Evolutionary conservation across 306 rosid genomes (phyloP).

Genomic region (Crotalaria pallida): DNA sequence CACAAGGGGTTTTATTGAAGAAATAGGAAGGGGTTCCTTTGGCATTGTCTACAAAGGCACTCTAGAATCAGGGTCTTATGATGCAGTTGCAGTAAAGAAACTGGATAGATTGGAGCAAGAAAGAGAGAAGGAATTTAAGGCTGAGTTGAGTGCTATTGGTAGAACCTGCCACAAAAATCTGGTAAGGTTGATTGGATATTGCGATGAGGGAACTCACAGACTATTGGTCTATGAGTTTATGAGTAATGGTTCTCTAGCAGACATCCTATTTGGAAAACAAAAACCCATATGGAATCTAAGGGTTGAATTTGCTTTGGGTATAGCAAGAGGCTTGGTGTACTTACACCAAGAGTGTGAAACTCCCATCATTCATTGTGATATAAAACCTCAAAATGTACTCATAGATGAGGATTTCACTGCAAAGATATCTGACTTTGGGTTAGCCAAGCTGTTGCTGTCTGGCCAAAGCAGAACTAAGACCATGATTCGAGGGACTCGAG

Average conservation of each 20-base stretch:
- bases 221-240: constrained; percentile 37
- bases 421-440: constrained; percentile 37
- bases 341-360: constrained; percentile 42
- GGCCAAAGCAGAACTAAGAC: constrained; percentile 30
- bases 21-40: constrained; percentile 40
- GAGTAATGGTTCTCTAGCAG: constrained; percentile 33
- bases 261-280: constrained; percentile 21
- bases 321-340: constrained; percentile 39
- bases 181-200: constrained; percentile 36
- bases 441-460: constrained; percentile 35
- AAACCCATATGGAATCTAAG: constrained; percentile 35
- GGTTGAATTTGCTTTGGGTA: constrained; percentile 30
- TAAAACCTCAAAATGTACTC: constrained; percentile 42
- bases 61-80: neutral
- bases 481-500: constrained; percentile 40
- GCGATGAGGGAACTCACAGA: constrained; percentile 36
- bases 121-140: constrained; percentile 38
- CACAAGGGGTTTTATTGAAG: constrained; percentile 26
- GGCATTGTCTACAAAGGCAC: constrained; percentile 43
- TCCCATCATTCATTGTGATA: constrained; percentile 45
- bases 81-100: constrained; percentile 30
- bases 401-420: constrained; percentile 21
- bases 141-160: constrained; percentile 38
- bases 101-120: constrained; percentile 39
- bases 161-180: constrained; percentile 42